Base-by-base conservation (phyloP, 805 yeast species). In the Saccharomyces jurei region DNA sequence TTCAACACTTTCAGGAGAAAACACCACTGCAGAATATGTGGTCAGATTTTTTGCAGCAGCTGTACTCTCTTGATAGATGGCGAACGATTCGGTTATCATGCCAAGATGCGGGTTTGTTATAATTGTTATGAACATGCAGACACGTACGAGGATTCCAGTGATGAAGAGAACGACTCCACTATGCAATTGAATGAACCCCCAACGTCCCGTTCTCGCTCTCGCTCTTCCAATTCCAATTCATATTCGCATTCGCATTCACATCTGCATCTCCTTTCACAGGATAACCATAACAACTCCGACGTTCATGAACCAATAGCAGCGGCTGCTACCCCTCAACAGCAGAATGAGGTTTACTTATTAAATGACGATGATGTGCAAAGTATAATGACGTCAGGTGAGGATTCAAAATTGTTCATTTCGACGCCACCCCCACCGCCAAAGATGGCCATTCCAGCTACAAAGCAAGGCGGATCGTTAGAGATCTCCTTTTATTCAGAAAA, bases 1-100 rank as follows among this genome's bases (percentile, higher is more conserved):
- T 92, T 92, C 65, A 81, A 87, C 0, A 86, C 97, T 0, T 91
- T 90, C 71, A 74, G 97, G 67, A 76, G 99, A 60, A 87, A 88
- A 60, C 99, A 92, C 67, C 99, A 92, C 70, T 92, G 99, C 65
- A 75, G 99, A 52, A 83, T 92, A 36, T 92, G 99, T 71, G 99
- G 99, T 2, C 96, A 91, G 68, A 91, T 92, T 50, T 92, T 91
- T 65, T 92, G 99, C 69, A 78, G 86, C 48, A 77, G 79, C 9
- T 92, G 99, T 69, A 89, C 97, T 0, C 72, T 80, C 2, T 79
- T 89, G 63, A 72, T 89, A 63, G 64, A 86, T 56, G 89, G 94
- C 50, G 78, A 81, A 51, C 76, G 76, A 67, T 77, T 88, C 74
- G 79, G 83, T 46, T 75, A 78, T 60, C 75, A 75, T 27, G 36